Evolutionary conservation across 2,329 filamentous ascomycete genomes (phyloP).

Genomic region (Exophiala viscosa): DNA sequence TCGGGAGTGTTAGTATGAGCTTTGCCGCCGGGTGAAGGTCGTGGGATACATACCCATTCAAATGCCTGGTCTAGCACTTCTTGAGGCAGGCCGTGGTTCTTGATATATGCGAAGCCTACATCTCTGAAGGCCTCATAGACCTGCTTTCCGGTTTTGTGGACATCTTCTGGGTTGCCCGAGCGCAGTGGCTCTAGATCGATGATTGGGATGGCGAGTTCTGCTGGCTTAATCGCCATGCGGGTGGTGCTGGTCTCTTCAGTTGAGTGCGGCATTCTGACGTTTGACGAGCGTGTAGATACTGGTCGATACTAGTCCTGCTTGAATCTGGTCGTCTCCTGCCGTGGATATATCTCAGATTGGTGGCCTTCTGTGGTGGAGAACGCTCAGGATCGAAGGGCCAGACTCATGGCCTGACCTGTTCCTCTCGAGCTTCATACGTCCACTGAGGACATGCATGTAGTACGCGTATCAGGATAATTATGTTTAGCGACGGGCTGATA

Average conservation of each 20-base stretch:
- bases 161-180: constrained; percentile 29
- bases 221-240: constrained; percentile 15
- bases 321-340: too few species aligned
- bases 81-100: constrained; percentile 36
- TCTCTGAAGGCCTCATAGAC: constrained; percentile 38
- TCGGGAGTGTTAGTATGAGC: not conserved
- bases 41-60: constrained; percentile 18
- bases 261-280: too few species aligned
- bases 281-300: not conserved
- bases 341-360: not conserved
- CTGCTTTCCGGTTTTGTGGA: constrained; percentile 26
- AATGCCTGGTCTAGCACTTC: constrained; percentile 25
- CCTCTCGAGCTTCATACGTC: too few species aligned
- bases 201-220: constrained; percentile 33
- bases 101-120: constrained; percentile 43
- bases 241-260: not conserved
- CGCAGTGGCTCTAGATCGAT: constrained; percentile 40
- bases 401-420: too few species aligned
- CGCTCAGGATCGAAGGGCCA: too few species aligned
- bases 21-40: not conserved
- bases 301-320: too few species aligned
- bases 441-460: too few species aligned
- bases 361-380: not conserved
- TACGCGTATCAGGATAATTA: too few species aligned
- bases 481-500: too few species aligned